Base-by-base conservation (phyloP, 2,329 filamentous ascomycete genomes). In the Colletotrichum filicis region DNA sequence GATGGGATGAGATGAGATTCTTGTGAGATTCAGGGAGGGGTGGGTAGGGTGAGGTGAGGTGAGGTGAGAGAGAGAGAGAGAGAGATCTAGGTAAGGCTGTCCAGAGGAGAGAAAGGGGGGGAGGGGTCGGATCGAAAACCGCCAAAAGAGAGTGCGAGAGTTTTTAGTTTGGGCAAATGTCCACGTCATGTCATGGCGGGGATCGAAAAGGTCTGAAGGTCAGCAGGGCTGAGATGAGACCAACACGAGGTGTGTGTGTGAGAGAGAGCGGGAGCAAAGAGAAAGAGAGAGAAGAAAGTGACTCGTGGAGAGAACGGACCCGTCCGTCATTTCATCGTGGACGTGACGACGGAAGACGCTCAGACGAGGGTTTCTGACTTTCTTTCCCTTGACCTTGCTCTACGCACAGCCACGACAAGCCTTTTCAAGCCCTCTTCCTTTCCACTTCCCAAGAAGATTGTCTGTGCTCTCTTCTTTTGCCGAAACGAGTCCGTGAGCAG, bases 191-290 rank as follows among this genome's bases (percentile, higher is more conserved):
- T 63, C 61, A 37, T 16, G 30, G 61, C 46, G 28, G 46, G 46
- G 28, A 19, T 42, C 46, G 32, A 35, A 42, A 19, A 42, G 14
- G 14, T 42, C 37, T 42, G 16, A 35, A 49, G 63, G 56, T 68
- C 57, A 71, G 63, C 68, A 67, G 68, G 68, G 63, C 68, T 71
- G 63, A 71, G 56, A 67, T 68, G 68, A 71, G 68, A 71, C 63
- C 68, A 67, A 49, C 46, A 35, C 61, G 68, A 68, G 63, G 58
- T 67, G 46, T 63, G 32, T 35, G 32, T 32, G 30, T 11, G 30
- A 1, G 8, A 3, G 32, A 12, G 32, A 35, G 32, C 3, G 32
- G 30, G 30, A 32, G 30, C 7, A 32, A 35, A 35, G 32, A 35
- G 30, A 1, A 2, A 9, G 30, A 32, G 11, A 35, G 26, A 30